Evolutionary conservation across 2,329 filamentous ascomycete genomes (phyloP).

Genomic region (Celoporthe dispersa): DNA sequence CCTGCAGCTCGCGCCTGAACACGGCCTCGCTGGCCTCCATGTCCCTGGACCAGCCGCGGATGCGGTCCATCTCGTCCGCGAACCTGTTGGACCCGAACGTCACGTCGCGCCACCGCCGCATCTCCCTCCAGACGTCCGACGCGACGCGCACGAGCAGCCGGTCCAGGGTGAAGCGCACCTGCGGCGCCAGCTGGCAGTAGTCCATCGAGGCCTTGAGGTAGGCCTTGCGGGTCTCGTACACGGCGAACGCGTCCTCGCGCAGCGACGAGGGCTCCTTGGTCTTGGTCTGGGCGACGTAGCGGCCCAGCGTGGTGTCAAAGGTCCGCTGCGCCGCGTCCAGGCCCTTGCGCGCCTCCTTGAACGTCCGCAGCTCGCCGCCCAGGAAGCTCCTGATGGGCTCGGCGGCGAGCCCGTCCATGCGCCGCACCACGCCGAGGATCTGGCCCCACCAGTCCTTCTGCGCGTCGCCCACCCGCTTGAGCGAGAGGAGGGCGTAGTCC

Average conservation of each 20-base stretch:
- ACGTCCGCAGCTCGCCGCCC: constrained; percentile 75
- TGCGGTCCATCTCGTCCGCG: constrained; percentile 83
- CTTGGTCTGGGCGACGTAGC: constrained; percentile 86
- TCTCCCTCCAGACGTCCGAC: constrained; percentile 85
- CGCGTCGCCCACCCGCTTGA: constrained; percentile 84
- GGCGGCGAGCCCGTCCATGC: constrained; percentile 74
- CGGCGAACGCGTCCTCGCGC: constrained; percentile 91
- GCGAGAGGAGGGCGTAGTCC: constrained; percentile 88
- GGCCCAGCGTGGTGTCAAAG: constrained; percentile 79
- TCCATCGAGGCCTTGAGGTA: constrained; percentile 94
- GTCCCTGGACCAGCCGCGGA: constrained; percentile 90
- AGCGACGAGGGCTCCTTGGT: constrained; percentile 91
- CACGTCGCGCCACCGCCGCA: constrained; percentile 72
- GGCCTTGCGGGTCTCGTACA: constrained; percentile 88
- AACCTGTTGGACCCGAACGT: constrained; percentile 68
- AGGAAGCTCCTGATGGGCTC: constrained; percentile 85
- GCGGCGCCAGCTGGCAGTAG: constrained; percentile 85
- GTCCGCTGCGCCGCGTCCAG: constrained; percentile 82
- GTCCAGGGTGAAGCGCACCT: constrained; percentile 82
- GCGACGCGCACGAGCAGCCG: constrained; percentile 84
- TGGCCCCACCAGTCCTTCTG: constrained; percentile 87
- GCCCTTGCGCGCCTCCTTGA: constrained; percentile 80
- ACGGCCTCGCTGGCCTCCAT: constrained; percentile 88
- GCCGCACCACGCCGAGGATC: constrained; percentile 73
- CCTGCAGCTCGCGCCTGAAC: constrained; percentile 80